These are phyloP conservation scores for Tolypocladium amazonense DNA, from an alignment of 2,329 filamentous ascomycete genomes.

Conservation along the genomic window DNA sequence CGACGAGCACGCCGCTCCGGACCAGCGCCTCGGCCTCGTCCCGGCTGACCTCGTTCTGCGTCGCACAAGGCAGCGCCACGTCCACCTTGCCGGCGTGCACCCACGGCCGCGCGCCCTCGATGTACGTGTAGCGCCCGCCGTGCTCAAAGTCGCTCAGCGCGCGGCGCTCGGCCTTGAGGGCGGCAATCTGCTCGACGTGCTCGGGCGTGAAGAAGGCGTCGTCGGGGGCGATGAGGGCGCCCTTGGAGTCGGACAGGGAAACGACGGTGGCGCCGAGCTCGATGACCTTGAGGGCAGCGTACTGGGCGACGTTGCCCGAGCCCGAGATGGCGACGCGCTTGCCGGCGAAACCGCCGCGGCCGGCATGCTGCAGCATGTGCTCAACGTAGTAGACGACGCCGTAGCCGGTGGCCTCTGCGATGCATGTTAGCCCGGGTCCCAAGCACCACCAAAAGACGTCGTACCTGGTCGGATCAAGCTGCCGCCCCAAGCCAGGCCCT, in stretches of 20 bases:
- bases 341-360: constrained; percentile 74
- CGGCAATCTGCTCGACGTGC: constrained; percentile 68
- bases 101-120: constrained; percentile 85
- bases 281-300: constrained; percentile 90
- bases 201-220: constrained; percentile 63
- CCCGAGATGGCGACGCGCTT: constrained; percentile 95
- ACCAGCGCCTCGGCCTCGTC: constrained; percentile 83
- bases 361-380: constrained; percentile 90
- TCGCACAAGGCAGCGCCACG: constrained; percentile 83
- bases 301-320: constrained; percentile 96
- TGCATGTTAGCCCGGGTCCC: neutral
- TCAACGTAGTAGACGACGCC: constrained; percentile 94
- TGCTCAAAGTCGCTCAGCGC: constrained; percentile 63
- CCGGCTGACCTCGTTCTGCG: constrained; percentile 92
- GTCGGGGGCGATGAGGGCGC: constrained; percentile 64
- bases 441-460: constrained; percentile 1
- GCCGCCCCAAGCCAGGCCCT: constrained; percentile 89
- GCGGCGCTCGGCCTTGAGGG: constrained; percentile 79
- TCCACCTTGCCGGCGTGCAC: constrained; percentile 81
- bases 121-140: constrained; percentile 66
- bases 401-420: constrained; percentile 80
- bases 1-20: constrained; percentile 64
- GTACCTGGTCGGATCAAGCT: constrained; percentile 72
- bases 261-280: constrained; percentile 90
- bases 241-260: constrained; percentile 89